Conservation (phyloP, 1,139 yeast species). For the Ogataea hybrid region DNA sequence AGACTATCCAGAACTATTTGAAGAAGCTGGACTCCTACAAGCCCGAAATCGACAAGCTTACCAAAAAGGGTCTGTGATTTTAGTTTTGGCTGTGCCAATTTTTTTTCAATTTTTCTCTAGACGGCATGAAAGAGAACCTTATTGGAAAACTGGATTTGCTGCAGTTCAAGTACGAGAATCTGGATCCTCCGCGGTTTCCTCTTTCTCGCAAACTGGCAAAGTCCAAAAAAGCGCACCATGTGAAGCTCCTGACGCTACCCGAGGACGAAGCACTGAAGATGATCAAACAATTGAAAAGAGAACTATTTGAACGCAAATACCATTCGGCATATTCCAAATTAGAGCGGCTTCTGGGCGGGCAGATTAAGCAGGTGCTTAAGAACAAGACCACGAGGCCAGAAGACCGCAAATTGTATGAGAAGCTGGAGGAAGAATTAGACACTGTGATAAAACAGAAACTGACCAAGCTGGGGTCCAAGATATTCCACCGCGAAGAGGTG, state of each 20-base stretch:
- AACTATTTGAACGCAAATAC: constrained; percentile 49
- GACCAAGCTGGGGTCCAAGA: constrained; percentile 26
- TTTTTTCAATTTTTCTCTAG: constrained; percentile 4
- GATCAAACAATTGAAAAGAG: constrained; percentile 45
- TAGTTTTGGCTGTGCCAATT: constrained; percentile 8
- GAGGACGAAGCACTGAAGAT: constrained; percentile 43
- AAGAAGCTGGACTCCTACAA: constrained; percentile 56
- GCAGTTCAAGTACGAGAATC: constrained; percentile 44
- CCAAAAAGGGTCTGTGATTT: constrained; percentile 13
- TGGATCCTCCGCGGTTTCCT: constrained; percentile 48
- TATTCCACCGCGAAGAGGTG: constrained; percentile 15
- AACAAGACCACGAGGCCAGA: constrained; percentile 27
- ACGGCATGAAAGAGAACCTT: constrained; percentile 27
- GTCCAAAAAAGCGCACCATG: constrained; percentile 30
- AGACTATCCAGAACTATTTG: constrained; percentile 57
- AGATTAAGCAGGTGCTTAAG: constrained; percentile 31
- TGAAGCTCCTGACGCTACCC: constrained; percentile 37
- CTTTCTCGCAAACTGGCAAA: constrained; percentile 51
- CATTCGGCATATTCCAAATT: constrained; percentile 47
- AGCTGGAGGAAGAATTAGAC: constrained; percentile 21
- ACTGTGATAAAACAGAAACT: constrained; percentile 32
- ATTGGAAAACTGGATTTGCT: constrained; percentile 53
- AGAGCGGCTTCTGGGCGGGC: constrained; percentile 36
- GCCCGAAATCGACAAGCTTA: constrained; percentile 26
- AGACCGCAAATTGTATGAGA: constrained; percentile 8